These are phyloP conservation scores for Rhizomucor pusillus DNA, from an alignment of 371 early-diverging fungal genomes.

Conservation along the genomic window DNA sequence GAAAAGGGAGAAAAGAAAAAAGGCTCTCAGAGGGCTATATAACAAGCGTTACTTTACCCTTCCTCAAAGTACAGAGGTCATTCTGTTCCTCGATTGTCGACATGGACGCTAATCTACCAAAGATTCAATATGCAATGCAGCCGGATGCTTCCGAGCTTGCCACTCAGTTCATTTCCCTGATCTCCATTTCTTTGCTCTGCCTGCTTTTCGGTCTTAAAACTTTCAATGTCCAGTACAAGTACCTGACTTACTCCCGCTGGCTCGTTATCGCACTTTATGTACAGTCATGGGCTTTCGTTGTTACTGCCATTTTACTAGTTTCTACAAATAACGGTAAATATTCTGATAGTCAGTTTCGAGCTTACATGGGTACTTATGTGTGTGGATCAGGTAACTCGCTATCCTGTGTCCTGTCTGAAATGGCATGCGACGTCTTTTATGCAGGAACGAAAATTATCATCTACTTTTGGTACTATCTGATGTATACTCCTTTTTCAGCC, in stretches of 20 bases:
- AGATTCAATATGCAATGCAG: slow-evolving; percentile 5
- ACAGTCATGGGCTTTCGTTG: slow-evolving; percentile 44
- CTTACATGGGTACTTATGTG: background rate
- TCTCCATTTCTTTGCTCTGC: slow-evolving; percentile 33
- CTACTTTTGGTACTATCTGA: slow-evolving; percentile 20
- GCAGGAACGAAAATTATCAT: slow-evolving; percentile 27
- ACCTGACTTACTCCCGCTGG: slow-evolving; percentile 37
- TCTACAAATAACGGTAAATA: slow-evolving; percentile 42
- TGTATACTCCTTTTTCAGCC: background rate
- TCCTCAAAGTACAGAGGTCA: too few relatives aligned
- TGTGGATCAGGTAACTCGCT: slow-evolving; percentile 23
- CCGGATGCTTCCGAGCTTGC: slow-evolving; percentile 30
- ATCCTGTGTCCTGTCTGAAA: slow-evolving; percentile 26
- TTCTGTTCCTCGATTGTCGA: too few relatives aligned
- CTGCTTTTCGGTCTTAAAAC: slow-evolving; percentile 44
- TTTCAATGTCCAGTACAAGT: slow-evolving; percentile 27
- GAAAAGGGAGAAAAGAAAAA: too few relatives aligned
- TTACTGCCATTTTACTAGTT: slow-evolving; percentile 34
- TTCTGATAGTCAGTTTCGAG: too few relatives aligned
- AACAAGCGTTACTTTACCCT: too few relatives aligned
- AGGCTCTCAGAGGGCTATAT: too few relatives aligned
- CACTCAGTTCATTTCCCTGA: slow-evolving; percentile 33
- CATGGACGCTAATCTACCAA: slow-evolving; percentile 1
- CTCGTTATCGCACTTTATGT: slow-evolving; percentile 39
- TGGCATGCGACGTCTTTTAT: slow-evolving; percentile 32